phyloP scores from a whole-genome alignment of 179 eudicot genomes.

The Silene noctiflora region DNA sequence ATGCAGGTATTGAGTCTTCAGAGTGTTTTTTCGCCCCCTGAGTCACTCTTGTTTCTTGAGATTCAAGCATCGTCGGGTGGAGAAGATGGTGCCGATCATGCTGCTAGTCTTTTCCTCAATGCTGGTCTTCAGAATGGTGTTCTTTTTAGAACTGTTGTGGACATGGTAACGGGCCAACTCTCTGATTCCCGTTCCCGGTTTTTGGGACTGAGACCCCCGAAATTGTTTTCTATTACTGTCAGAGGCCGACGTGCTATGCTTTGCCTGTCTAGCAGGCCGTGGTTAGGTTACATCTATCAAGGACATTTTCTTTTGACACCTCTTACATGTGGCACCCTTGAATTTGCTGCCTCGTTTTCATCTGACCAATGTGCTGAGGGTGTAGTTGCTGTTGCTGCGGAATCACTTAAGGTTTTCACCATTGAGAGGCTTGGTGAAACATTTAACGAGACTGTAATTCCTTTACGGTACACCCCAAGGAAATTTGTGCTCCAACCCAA shows the following conservation, averaged over 20 bases:
- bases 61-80: slow-evolving; percentile 96
- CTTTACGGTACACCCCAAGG: slow-evolving; percentile 93
- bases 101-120: slow-evolving; percentile 95
- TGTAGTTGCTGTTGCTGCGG: slow-evolving; percentile 97
- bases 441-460: slow-evolving; percentile 80
- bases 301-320: slow-evolving; percentile 61
- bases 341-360: slow-evolving; percentile 83
- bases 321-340: slow-evolving; percentile 43
- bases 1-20: slow-evolving; percentile 93
- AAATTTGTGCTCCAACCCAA: slow-evolving; percentile 87
- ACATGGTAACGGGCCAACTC: slow-evolving; percentile 96
- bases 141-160: slow-evolving; percentile 91
- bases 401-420: slow-evolving; percentile 82
- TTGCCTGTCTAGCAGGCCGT: slow-evolving; percentile 42
- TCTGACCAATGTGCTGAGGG: slow-evolving; percentile 99
- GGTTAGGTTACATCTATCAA: slow-evolving; percentile 51
- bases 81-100: slow-evolving; percentile 99
- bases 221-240: slow-evolving; percentile 71
- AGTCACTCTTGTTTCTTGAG: slow-evolving; percentile 89
- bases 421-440: slow-evolving; percentile 95
- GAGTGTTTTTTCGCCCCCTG: slow-evolving; percentile 95
- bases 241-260: slow-evolving; percentile 95
- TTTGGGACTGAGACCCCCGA: slow-evolving; percentile 85
- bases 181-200: slow-evolving; percentile 97
- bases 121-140: slow-evolving; percentile 96